Conservation (phyloP, 306 rosid species). For the Morella rubra region DNA sequence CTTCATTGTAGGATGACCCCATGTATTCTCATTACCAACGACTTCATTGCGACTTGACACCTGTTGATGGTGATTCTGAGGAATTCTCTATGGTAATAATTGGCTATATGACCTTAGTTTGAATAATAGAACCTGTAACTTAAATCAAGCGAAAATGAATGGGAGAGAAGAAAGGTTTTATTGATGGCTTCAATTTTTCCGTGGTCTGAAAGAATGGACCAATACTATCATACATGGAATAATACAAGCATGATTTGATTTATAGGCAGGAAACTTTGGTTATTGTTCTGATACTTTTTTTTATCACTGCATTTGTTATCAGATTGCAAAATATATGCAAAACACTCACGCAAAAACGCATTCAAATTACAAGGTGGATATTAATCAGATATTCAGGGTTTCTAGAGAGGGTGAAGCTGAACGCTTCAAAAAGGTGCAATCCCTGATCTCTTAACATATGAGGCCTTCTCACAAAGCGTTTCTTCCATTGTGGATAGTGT, state of each 20-base stretch:
- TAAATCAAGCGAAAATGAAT: too few relatives aligned
- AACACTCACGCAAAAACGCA: constrained; percentile 92
- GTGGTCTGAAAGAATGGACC: not conserved
- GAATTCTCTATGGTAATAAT: constrained; percentile 77
- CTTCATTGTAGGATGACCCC: constrained; percentile 67
- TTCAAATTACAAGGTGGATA: constrained; percentile 68
- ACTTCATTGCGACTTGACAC: constrained; percentile 70
- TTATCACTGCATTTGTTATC: constrained; percentile 16
- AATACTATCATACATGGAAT: not conserved
- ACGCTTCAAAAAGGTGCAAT: constrained; percentile 66
- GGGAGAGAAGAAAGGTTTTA: constrained; percentile 8
- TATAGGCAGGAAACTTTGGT: constrained; percentile 13
- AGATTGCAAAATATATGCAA: constrained; percentile 76
- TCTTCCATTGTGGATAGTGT: not conserved
- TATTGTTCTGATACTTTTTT: constrained; percentile 20
- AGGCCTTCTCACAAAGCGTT: constrained; percentile 11
- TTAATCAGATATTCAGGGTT: constrained; percentile 67
- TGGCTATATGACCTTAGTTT: constrained; percentile 12
- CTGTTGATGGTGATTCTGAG: constrained; percentile 51
- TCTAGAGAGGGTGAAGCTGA: constrained; percentile 73
- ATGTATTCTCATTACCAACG: constrained; percentile 68
- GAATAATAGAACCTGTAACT: constrained; percentile 9
- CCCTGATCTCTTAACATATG: constrained; percentile 14
- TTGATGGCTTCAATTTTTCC: constrained; percentile 9
- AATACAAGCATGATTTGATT: not conserved